Evolutionary conservation across 345 rosid genomes (phyloP).

Genomic region (Draba incana): DNA sequence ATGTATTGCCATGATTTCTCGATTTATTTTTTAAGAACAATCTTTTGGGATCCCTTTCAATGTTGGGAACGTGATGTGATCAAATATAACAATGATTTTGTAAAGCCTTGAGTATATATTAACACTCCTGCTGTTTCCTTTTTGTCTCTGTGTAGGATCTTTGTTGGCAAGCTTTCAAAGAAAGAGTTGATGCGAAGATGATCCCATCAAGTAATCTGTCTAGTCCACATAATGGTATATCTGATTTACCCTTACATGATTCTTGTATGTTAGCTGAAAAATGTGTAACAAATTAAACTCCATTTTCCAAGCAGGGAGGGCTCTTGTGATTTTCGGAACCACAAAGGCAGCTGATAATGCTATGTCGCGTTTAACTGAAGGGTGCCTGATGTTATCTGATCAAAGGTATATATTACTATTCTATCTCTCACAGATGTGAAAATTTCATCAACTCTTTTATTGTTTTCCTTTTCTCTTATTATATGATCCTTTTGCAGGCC

Average conservation of each 20-base stretch:
- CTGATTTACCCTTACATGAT: slow-evolving; percentile 11
- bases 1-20: slow-evolving; percentile 6
- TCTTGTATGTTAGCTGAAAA: not conserved
- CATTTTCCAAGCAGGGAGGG: slow-evolving; percentile 50
- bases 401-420: slow-evolving; percentile 26
- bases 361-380: slow-evolving; percentile 34
- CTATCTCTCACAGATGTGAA: slow-evolving; percentile 9
- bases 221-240: slow-evolving; percentile 51
- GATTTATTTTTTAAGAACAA: not conserved
- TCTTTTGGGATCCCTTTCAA: not conserved
- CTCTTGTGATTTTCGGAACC: slow-evolving; percentile 56
- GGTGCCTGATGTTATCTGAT: slow-evolving; percentile 52
- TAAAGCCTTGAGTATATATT: slow-evolving; percentile 8
- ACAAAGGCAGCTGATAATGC: slow-evolving; percentile 54
- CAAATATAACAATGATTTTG: slow-evolving; percentile 4
- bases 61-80: slow-evolving; percentile 23
- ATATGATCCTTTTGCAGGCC: slow-evolving; percentile 21
- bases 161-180: slow-evolving; percentile 52
- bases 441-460: slow-evolving; percentile 1
- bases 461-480: not conserved
- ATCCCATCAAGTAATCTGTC: slow-evolving; percentile 43
- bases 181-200: slow-evolving; percentile 57
- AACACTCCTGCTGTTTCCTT: slow-evolving; percentile 18
- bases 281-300: slow-evolving; percentile 5
- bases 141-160: slow-evolving; percentile 46